Conservation (phyloP, 148 eudicot species). For the Cornus suecica region DNA sequence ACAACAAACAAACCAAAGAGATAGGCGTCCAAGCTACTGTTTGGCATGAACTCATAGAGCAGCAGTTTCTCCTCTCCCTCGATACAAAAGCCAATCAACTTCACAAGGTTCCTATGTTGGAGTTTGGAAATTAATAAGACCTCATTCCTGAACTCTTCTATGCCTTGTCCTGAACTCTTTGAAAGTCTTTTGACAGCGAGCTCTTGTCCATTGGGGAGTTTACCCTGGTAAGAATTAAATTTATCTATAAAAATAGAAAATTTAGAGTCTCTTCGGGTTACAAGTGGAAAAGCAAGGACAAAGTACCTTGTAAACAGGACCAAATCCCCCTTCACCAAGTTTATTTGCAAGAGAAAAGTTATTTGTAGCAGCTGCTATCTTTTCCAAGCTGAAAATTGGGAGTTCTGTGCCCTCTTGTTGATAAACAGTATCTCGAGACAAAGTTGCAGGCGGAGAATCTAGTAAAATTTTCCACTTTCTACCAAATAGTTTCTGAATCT, state of each 20-base stretch:
- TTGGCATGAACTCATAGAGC: background rate
- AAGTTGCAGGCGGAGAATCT: too few species aligned
- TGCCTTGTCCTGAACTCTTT: constrained; percentile 1
- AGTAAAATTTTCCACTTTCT: too few species aligned
- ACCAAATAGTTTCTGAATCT: too few species aligned
- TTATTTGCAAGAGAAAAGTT: constrained; percentile 1
- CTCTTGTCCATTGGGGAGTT: background rate
- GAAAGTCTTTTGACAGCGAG: constrained; percentile 11
- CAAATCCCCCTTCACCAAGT: constrained; percentile 11
- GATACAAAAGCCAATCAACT: background rate
- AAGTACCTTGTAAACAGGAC: constrained; percentile 11
- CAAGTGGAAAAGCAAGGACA: background rate
- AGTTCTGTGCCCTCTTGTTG: background rate
- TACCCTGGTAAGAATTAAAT: background rate
- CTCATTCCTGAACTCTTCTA: background rate
- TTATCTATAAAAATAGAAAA: background rate
- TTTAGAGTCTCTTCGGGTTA: background rate
- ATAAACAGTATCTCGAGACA: too few species aligned
- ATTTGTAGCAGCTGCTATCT: background rate
- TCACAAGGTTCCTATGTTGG: constrained; percentile 15
- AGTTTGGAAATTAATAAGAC: background rate
- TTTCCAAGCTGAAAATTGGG: background rate
- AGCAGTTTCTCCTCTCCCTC: constrained; percentile 3
- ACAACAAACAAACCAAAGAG: background rate
- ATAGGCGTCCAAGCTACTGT: background rate